These are phyloP conservation scores for Ceratocystis harringtonii DNA, from an alignment of 2,329 filamentous ascomycete genomes.

Conservation along the genomic window DNA sequence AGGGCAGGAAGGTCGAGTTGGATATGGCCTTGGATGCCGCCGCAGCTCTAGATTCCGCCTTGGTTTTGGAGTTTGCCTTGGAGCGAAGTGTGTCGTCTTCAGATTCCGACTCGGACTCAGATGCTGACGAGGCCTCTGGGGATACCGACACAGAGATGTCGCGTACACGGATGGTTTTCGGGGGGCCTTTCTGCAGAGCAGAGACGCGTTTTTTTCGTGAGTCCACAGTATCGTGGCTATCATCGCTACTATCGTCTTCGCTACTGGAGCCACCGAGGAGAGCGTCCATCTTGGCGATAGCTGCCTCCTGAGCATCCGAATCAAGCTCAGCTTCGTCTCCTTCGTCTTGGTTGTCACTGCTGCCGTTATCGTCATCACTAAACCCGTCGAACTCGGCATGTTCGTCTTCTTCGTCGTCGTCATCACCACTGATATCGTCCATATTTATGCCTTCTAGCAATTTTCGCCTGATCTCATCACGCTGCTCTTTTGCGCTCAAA, in stretches of 20 bases:
- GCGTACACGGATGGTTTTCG: constrained; percentile 22
- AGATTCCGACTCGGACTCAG: constrained; percentile 3
- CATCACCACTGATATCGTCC: constrained; percentile 19
- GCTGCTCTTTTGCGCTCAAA: constrained; percentile 18
- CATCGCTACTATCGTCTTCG: constrained; percentile 28
- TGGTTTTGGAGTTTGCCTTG: constrained; percentile 10
- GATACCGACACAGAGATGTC: constrained; percentile 26
- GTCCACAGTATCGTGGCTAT: constrained; percentile 14
- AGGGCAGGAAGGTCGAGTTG: constrained; percentile 53
- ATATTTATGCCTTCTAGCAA: constrained; percentile 14
- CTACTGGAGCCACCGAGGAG: constrained; percentile 32
- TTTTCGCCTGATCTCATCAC: constrained; percentile 9
- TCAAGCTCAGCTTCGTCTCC: constrained; percentile 22
- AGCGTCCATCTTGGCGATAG: constrained; percentile 31
- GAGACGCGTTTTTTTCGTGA: neutral
- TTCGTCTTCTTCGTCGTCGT: constrained; percentile 24
- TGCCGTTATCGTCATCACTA: constrained; percentile 19
- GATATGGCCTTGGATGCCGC: constrained; percentile 18
- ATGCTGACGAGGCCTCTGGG: constrained; percentile 10
- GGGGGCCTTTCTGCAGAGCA: constrained; percentile 7
- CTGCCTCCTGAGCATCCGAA: constrained; percentile 25
- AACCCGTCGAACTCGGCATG: constrained; percentile 17
- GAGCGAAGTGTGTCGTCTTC: constrained; percentile 16
- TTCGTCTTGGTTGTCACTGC: constrained; percentile 22
- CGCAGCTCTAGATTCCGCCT: constrained; percentile 21